A percentile compares a stretch with the other conserved stretches of the same genome.
These are phyloP conservation scores for Neofusicoccum umdonicola DNA, from an alignment of 2,329 filamentous ascomycete species.

Conservation along the genomic window DNA sequence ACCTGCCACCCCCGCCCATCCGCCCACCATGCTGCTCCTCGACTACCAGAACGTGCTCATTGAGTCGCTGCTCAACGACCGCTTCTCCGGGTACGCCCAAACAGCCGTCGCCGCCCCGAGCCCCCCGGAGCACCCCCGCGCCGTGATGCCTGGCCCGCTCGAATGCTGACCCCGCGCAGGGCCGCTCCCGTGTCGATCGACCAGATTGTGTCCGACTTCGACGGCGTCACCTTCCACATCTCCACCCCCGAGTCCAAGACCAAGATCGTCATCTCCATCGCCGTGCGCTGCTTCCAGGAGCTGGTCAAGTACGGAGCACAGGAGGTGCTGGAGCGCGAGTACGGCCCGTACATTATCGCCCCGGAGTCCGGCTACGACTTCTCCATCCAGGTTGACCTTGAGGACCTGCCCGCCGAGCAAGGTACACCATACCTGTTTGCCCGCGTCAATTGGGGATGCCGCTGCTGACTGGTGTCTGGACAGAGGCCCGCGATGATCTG, in stretches of 20 bases:
- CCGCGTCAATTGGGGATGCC: constrained; percentile 19
- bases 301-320: constrained; percentile 91
- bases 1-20: neutral
- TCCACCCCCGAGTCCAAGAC: constrained; percentile 92
- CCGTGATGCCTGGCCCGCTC: constrained; percentile 27
- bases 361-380: constrained; percentile 95
- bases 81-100: constrained; percentile 73
- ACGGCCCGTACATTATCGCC: constrained; percentile 82
- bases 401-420: constrained; percentile 77
- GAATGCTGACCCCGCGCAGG: constrained; percentile 53
- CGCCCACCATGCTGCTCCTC: constrained; percentile 73
- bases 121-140: constrained; percentile 15
- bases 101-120: constrained; percentile 12
- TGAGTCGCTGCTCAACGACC: constrained; percentile 90
- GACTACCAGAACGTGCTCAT: constrained; percentile 99
- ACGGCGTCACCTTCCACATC: constrained; percentile 97
- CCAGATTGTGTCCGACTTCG: constrained; percentile 98
- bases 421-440: constrained; percentile 46
- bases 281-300: constrained; percentile 92
- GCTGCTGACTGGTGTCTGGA: constrained; percentile 26
- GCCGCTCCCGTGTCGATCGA: constrained; percentile 86
- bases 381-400: constrained; percentile 84
- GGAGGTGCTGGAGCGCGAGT: constrained; percentile 88
- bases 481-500: constrained; percentile 81
- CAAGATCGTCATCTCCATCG: constrained; percentile 90